Conservation (phyloP, 2,329 filamentous ascomycete species). For the Penicillium polonicum region DNA sequence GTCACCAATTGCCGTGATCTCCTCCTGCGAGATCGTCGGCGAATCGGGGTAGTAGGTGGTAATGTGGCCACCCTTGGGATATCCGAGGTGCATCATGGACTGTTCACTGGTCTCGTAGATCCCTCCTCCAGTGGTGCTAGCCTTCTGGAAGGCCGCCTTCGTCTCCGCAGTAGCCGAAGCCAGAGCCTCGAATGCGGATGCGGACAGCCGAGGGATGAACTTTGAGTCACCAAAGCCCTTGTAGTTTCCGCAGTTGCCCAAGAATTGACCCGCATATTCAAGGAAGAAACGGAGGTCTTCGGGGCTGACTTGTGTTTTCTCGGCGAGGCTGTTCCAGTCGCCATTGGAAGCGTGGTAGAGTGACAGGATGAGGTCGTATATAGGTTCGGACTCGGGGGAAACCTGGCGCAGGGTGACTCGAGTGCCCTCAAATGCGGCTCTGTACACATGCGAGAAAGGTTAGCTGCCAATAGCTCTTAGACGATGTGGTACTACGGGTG, state of each 20-base stretch:
- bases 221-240: constrained; percentile 85
- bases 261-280: constrained; percentile 74
- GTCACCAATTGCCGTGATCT: constrained; percentile 70
- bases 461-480: constrained; percentile 5
- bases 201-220: constrained; percentile 70
- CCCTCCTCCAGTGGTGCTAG: constrained; percentile 57
- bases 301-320: constrained; percentile 63
- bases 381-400: constrained; percentile 76
- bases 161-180: constrained; percentile 61
- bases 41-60: constrained; percentile 81
- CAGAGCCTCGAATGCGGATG: constrained; percentile 63
- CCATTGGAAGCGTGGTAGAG: constrained; percentile 66
- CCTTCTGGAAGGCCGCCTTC: constrained; percentile 64
- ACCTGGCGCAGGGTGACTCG: constrained; percentile 77
- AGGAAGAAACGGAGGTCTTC: constrained; percentile 68
- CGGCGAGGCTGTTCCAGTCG: constrained; percentile 67
- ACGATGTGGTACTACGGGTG: neutral
- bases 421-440: constrained; percentile 73
- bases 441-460: constrained; percentile 36
- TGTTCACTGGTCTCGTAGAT: constrained; percentile 68
- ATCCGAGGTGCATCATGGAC: constrained; percentile 72
- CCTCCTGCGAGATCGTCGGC: constrained; percentile 68
- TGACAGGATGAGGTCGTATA: constrained; percentile 76
- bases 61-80: constrained; percentile 71
- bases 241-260: constrained; percentile 81